Percentiles rank a stretch among this genome's conserved stretches.
These are phyloP conservation scores for Annulohypoxylon bovei DNA, from an alignment of 495 filamentous ascomycete genomes.

Conservation along the genomic window DNA sequence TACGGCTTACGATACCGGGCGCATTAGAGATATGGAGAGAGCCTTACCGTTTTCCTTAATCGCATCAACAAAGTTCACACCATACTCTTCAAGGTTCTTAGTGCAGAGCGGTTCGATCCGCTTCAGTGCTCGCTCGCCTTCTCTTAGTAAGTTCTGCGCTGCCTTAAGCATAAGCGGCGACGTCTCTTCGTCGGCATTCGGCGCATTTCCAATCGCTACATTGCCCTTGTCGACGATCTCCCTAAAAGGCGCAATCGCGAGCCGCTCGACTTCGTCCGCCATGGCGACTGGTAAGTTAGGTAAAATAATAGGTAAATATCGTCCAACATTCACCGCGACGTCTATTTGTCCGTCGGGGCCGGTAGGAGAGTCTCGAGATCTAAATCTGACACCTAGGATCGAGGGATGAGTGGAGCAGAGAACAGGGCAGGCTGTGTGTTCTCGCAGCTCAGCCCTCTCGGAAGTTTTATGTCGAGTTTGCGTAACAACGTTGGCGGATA, in stretches of 20 bases:
- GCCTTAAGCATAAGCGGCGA: constrained; percentile 53
- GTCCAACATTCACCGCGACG: constrained; percentile 13
- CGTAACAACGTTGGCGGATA: constrained; percentile 25
- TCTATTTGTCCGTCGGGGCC: constrained; percentile 12
- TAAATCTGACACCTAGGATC: constrained; percentile 20
- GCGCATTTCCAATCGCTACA: constrained; percentile 50
- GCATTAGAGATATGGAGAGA: neutral
- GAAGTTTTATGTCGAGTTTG: constrained; percentile 28
- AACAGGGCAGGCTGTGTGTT: constrained; percentile 21
- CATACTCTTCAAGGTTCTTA: constrained; percentile 53
- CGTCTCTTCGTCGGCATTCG: constrained; percentile 42
- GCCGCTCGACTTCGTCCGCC: constrained; percentile 51
- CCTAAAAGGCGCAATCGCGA: constrained; percentile 52
- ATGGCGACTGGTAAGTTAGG: constrained; percentile 25
- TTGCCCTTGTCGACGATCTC: constrained; percentile 55
- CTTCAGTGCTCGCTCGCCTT: constrained; percentile 55
- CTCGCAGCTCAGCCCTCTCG: constrained; percentile 33
- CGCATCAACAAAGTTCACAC: constrained; percentile 51
- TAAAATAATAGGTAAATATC: constrained; percentile 20
- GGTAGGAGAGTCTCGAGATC: neutral
- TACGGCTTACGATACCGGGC: neutral
- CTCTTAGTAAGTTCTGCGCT: constrained; percentile 50
- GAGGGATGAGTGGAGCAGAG: constrained; percentile 37
- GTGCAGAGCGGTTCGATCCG: constrained; percentile 55
- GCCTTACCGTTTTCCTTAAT: constrained; percentile 56